These are phyloP conservation scores for Tricholoma sp. DNA, from an alignment of 768 basidiomycete genomes.

Conservation along the genomic window DNA sequence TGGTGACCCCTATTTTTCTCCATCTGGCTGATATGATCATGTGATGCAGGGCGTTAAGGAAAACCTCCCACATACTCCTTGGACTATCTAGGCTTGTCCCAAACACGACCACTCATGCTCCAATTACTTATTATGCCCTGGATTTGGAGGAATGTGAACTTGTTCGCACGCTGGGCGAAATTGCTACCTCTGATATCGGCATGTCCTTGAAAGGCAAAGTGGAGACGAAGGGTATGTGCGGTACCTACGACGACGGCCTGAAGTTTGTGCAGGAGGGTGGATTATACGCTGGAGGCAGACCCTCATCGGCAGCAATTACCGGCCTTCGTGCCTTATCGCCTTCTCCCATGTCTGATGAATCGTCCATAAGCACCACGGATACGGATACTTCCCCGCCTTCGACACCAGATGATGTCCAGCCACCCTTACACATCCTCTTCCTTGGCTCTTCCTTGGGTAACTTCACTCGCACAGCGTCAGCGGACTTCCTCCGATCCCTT, in stretches of 20 bases:
- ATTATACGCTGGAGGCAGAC: constrained; percentile 26
- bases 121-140: constrained; percentile 85
- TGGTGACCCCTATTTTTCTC: neutral
- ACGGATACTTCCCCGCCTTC: constrained; percentile 32
- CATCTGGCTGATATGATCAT: neutral
- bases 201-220: constrained; percentile 63
- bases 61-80: constrained; percentile 79
- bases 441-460: constrained; percentile 92
- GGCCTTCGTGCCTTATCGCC: constrained; percentile 32
- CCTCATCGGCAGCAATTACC: constrained; percentile 3
- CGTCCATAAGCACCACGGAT: constrained; percentile 20
- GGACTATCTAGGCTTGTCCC: constrained; percentile 58
- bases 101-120: constrained; percentile 28
- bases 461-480: constrained; percentile 67
- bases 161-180: constrained; percentile 66
- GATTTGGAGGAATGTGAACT: constrained; percentile 89
- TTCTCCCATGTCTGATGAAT: constrained; percentile 25
- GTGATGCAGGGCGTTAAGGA: constrained; percentile 65
- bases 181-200: constrained; percentile 62
- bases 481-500: constrained; percentile 68
- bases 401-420: constrained; percentile 39
- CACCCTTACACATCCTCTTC: constrained; percentile 80
- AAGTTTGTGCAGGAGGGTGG: constrained; percentile 70
- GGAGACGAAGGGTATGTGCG: constrained; percentile 78
- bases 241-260: constrained; percentile 87